Base-by-base conservation (phyloP, 768 basidiomycete genomes). In the Tylopilus cervinicoccineus region DNA sequence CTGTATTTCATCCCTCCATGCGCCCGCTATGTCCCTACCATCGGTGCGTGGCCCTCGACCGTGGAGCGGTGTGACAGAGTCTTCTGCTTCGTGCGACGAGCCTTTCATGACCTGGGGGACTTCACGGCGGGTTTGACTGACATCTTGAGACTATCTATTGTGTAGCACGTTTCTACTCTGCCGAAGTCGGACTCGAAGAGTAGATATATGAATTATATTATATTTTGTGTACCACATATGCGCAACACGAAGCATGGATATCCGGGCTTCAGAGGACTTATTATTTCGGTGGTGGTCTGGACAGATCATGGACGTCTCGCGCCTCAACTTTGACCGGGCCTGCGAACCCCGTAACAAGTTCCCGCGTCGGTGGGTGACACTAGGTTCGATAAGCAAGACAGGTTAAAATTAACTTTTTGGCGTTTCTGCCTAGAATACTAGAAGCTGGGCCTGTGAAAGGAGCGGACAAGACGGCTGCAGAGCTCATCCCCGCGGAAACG, bases 81-180 rank as follows among this genome's bases (percentile, higher is more conserved):
- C 66, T 33, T 65, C 70, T 19, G 58, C 69, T 49, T 56, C 76
- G 43, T 71, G 71, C 48, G 80, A 80, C 36, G 80, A 82, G 58
- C 70, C 76, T 0, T 80, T 82, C 56, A 81, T 81, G 79, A 75
- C 75, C 53, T 84, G 81, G 80, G 74, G 80, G 58, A 77, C 78
- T 40, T 66, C 72, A 27, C 69, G 72, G 28, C 67, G 67, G 40
- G 44, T 59, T 28, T 72, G 55, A 55, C 28, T 26, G 29, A 39
- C 6, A 5, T 37, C n/a, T 29, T 8, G 31, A n/a, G 26, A 38
- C 24, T 22, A 34, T 36, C 20, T 44, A 26, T 42, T 37, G 16
- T 45, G 38, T 48, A 45, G 37, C 5, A 19, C 34, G 39, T 31
- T 43, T 5, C n/a, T n/a, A n/a, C n/a, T n/a, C n/a, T n/a, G n/a